These are phyloP conservation scores for Acacia crassicarpa DNA, from an alignment of 306 rosid genomes.

Conservation along the genomic window DNA sequence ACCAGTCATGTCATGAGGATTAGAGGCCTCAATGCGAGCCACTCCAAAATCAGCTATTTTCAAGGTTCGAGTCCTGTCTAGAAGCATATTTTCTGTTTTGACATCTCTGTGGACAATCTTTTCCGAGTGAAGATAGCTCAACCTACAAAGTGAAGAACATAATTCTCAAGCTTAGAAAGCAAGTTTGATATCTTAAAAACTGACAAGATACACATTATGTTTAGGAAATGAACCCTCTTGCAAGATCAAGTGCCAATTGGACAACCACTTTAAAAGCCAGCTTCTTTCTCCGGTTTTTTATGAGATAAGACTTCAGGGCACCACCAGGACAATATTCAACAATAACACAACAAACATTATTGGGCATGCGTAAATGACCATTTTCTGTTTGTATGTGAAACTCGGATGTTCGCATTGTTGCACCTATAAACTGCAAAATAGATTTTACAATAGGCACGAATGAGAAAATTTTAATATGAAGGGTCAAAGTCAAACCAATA, in stretches of 20 bases:
- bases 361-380: slow-evolving; percentile 92
- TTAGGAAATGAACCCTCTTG: slow-evolving; percentile 79
- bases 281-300: slow-evolving; percentile 92
- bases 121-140: slow-evolving; percentile 89
- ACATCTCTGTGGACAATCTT: slow-evolving; percentile 98
- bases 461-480: slow-evolving; percentile 15
- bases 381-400: slow-evolving; percentile 77
- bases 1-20: slow-evolving; percentile 99
- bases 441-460: slow-evolving; percentile 24
- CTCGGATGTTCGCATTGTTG: slow-evolving; percentile 86
- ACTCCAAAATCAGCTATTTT: slow-evolving; percentile 98
- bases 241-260: slow-evolving; percentile 97
- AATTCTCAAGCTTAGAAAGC: slow-evolving; percentile 55
- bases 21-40: slow-evolving; percentile 98
- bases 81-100: slow-evolving; percentile 98
- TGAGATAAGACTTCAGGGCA: slow-evolving; percentile 92
- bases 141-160: slow-evolving; percentile 63
- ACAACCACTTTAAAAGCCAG: slow-evolving; percentile 96
- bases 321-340: slow-evolving; percentile 99
- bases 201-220: slow-evolving; percentile 33
- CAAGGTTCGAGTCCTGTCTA: slow-evolving; percentile 85
- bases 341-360: slow-evolving; percentile 87
- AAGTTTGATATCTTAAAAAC: slow-evolving; percentile 16
- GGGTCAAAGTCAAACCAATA: slow-evolving; percentile 7
- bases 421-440: slow-evolving; percentile 84